Evolutionary conservation across 2,329 filamentous ascomycete genomes (phyloP).

Genomic region (Aureobasidium zeae): DNA sequence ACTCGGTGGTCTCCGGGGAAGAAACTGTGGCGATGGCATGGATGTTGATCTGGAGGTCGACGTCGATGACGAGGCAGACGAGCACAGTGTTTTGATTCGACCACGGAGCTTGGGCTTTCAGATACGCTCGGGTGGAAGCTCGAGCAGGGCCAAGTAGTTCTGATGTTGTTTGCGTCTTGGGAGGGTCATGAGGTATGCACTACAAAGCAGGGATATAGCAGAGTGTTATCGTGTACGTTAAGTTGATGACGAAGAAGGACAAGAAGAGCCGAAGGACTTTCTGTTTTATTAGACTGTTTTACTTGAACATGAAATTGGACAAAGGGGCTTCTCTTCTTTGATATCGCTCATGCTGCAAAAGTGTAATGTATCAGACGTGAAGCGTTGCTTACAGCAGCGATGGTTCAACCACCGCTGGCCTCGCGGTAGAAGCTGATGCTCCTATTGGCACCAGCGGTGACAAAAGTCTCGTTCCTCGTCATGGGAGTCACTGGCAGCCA

Average conservation of each 20-base stretch:
- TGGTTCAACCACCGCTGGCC: conserved; percentile 55
- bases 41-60: conserved; percentile 30
- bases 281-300: conserved; percentile 11
- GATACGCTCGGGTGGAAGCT: conserved; percentile 13
- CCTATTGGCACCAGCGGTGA: conserved; percentile 65
- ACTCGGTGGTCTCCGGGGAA: conserved; percentile 13
- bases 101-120: conserved; percentile 15
- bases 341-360: not conserved
- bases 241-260: not conserved
- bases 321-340: conserved; percentile 4
- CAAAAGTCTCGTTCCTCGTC: conserved; percentile 60
- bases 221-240: conserved; percentile 11
- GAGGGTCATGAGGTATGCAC: not conserved
- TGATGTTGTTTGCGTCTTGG: not conserved
- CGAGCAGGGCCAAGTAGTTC: conserved; percentile 11
- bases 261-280: conserved; percentile 7
- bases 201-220: not conserved
- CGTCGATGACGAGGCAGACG: conserved; percentile 29
- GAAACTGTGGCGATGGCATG: conserved; percentile 25
- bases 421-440: conserved; percentile 77
- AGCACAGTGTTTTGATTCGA: conserved; percentile 29
- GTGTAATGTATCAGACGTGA: not conserved
- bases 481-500: conserved; percentile 63
- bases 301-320: conserved; percentile 11
- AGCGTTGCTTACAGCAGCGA: not conserved